These are phyloP conservation scores for Scutellaria minor DNA, from an alignment of 257 asterid species.

Conservation along the genomic window DNA sequence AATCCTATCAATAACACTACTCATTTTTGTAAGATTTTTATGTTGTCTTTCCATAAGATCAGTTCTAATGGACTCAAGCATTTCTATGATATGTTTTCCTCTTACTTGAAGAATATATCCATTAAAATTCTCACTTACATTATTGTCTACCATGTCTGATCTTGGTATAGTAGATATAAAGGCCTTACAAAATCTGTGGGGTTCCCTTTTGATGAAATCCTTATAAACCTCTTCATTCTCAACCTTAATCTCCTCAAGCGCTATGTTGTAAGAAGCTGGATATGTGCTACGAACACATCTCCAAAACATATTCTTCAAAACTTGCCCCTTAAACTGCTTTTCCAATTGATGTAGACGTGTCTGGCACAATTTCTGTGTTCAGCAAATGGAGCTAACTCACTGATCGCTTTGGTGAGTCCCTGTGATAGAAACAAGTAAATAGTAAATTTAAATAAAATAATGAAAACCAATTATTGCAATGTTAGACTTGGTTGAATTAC, in stretches of 20 bases:
- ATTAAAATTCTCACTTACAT: neutral
- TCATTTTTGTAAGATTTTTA: neutral
- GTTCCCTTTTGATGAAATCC: neutral
- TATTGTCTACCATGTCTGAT: neutral
- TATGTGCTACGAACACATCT: neutral
- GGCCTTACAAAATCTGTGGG: neutral
- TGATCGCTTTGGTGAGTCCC: neutral
- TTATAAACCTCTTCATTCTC: neutral
- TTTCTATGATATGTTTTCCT: neutral
- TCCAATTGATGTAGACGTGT: slow-evolving; percentile 18
- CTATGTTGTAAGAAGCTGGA: neutral
- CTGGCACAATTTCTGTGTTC: neutral
- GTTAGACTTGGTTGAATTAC: too few species aligned
- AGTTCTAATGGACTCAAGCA: neutral
- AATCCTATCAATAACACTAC: neutral
- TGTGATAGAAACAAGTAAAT: too few species aligned
- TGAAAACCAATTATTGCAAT: too few species aligned
- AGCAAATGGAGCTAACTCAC: neutral
- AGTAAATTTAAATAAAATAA: too few species aligned
- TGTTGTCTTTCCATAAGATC: neutral
- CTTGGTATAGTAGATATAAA: neutral
- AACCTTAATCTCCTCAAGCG: neutral
- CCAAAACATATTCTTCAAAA: neutral
- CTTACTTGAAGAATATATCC: neutral
- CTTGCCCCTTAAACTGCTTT: neutral